These are phyloP conservation scores for Penicillium sp. DNA, from an alignment of 2,329 filamentous ascomycete species.

Conservation along the genomic window DNA sequence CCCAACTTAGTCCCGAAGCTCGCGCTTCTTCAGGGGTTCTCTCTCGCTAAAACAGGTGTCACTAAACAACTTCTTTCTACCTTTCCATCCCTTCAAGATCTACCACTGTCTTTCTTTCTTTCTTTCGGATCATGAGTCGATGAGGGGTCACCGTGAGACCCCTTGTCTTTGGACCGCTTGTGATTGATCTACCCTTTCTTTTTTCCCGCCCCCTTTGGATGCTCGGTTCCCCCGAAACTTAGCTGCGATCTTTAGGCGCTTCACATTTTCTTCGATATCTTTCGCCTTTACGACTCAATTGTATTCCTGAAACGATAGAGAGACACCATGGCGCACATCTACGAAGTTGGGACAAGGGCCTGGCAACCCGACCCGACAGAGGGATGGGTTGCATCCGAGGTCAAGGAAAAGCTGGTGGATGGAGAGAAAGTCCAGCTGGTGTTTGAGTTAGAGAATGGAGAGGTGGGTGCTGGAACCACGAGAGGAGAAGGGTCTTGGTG, in stretches of 20 bases:
- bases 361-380: slow-evolving; percentile 97
- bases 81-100: neutral
- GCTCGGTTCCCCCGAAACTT: neutral
- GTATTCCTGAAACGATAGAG: neutral
- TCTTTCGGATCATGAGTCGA: slow-evolving; percentile 25
- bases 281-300: neutral
- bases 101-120: slow-evolving; percentile 13
- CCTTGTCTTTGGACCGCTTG: slow-evolving; percentile 27
- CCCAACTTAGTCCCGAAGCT: slow-evolving; percentile 25
- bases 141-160: slow-evolving; percentile 25
- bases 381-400: slow-evolving; percentile 96
- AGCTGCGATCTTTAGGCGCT: slow-evolving; percentile 4
- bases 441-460: slow-evolving; percentile 88
- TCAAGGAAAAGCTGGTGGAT: slow-evolving; percentile 78
- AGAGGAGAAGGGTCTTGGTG: neutral
- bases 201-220: neutral
- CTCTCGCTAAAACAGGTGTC: slow-evolving; percentile 30
- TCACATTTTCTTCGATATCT: neutral
- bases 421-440: slow-evolving; percentile 84
- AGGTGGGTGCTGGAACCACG: slow-evolving; percentile 57
- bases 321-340: slow-evolving; percentile 77
- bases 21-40: slow-evolving; percentile 26
- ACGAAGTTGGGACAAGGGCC: slow-evolving; percentile 93
- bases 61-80: slow-evolving; percentile 12
- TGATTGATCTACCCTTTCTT: slow-evolving; percentile 17